Base-by-base conservation (phyloP, 2,329 filamentous ascomycete genomes). In the Gliomastix tumulicola region DNA sequence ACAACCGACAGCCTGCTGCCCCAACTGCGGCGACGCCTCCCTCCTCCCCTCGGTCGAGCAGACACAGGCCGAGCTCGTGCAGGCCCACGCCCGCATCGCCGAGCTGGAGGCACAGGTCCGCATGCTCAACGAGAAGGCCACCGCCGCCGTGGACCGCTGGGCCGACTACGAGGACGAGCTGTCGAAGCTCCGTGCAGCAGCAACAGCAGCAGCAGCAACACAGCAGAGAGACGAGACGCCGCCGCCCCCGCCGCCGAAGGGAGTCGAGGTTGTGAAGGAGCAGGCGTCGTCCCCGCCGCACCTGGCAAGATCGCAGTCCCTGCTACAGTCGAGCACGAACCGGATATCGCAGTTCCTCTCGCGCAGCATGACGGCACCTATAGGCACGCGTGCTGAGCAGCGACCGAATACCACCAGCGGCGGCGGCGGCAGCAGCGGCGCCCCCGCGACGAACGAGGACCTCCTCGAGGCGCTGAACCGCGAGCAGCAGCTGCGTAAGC, bases 101-200 rank as follows among this genome's bases (percentile, higher is more conserved):
- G 81, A 88, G 49, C 69, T 90, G 31, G 77, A 88, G 57, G 69
- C 74, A 23, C 83, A 88, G 51, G 77, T 89, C 37, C 71, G 74
- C 38, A 60, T 79, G 37, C 70, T 89, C 40, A 86, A 79, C 56
- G 69, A 84, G 47, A 87, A 85, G 59, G 81, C 82, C 38, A 73
- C 79, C 4, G 75, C 78, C 22, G 68, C 68, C 54, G 71, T 77
- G 43, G 73, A 79, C 57, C 74, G 71, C 54, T 80, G 74, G 73
- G 82, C 84, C 51, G 82, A 88, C 63, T 88, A 88, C 68, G 85
- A 90, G 61, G 84, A 88, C 58, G 82, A 88, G 55, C 71, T 88
- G 28, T 68, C 76, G 31, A 66, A 60, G 31, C 66, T 88, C 37
- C 76, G 76, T 45, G 62, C 60, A 23, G 48, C 50, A 35, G 18